Conservation (phyloP, 106 monocot genomes). For the Platanthera guangdongensis region DNA sequence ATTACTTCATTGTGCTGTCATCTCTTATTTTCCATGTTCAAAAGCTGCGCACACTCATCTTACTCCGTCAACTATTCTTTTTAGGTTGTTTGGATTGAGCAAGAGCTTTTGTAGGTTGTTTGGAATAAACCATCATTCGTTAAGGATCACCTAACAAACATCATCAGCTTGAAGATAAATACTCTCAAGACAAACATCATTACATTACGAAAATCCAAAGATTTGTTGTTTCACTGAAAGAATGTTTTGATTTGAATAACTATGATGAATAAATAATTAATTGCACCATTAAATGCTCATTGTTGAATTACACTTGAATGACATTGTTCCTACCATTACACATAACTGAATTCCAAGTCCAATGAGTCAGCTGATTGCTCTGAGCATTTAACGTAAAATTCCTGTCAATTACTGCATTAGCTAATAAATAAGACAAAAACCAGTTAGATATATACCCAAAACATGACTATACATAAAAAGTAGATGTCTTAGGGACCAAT, state of each 20-base stretch:
- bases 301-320: conserved; percentile 52
- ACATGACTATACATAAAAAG: neutral
- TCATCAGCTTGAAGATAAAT: too few relatives aligned
- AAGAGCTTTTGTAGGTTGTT: too few relatives aligned
- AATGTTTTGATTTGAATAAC: neutral
- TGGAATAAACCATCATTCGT: too few relatives aligned
- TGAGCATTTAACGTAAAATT: conserved; percentile 38
- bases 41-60: too few relatives aligned
- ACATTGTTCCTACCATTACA: conserved; percentile 72
- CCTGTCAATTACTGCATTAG: conserved; percentile 50
- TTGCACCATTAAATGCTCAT: neutral
- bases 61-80: too few relatives aligned
- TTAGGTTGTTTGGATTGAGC: too few relatives aligned
- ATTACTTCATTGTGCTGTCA: too few relatives aligned
- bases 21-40: too few relatives aligned
- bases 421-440: conserved; percentile 16
- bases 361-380: conserved; percentile 44
- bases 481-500: neutral
- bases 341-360: conserved; percentile 73
- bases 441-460: neutral
- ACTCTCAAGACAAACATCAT: neutral
- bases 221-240: neutral
- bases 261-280: neutral
- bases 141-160: too few relatives aligned
- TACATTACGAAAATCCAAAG: neutral